Conservation (phyloP, 345 rosid genomes). For the Geranium brycei region DNA sequence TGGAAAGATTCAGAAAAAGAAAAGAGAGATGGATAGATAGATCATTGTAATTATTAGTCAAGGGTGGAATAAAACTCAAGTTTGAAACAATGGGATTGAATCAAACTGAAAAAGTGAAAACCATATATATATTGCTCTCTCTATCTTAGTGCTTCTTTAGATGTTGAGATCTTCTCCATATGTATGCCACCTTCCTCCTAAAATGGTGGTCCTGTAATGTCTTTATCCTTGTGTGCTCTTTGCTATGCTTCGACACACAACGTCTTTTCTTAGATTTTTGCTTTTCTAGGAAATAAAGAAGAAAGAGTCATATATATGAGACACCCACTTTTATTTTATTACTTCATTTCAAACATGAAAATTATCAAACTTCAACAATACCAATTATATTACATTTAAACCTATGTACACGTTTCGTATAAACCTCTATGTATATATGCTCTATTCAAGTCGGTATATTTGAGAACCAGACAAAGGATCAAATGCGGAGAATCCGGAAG, state of each 20-base stretch:
- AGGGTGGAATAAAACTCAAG: constrained; percentile 13
- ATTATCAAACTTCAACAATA: too few species aligned
- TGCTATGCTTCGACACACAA: constrained; percentile 25
- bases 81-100: constrained; percentile 3
- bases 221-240: constrained; percentile 26
- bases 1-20: too few species aligned
- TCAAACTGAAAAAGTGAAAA: not conserved
- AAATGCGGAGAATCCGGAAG: not conserved
- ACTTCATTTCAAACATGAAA: too few species aligned
- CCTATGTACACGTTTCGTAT: too few species aligned
- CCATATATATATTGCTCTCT: not conserved
- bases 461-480: not conserved
- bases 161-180: not conserved
- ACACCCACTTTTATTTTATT: not conserved
- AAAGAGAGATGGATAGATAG: not conserved
- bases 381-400: too few species aligned
- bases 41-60: constrained; percentile 5
- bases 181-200: not conserved
- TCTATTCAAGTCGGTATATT: too few species aligned
- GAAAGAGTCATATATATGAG: not conserved
- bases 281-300: constrained; percentile 10
- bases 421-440: too few species aligned
- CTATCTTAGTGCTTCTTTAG: not conserved
- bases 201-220: constrained; percentile 33
- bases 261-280: constrained; percentile 29